These are phyloP conservation scores for Fusarium odoratissimum DNA, from an alignment of 2,329 filamentous ascomycete species.

Conservation along the genomic window DNA sequence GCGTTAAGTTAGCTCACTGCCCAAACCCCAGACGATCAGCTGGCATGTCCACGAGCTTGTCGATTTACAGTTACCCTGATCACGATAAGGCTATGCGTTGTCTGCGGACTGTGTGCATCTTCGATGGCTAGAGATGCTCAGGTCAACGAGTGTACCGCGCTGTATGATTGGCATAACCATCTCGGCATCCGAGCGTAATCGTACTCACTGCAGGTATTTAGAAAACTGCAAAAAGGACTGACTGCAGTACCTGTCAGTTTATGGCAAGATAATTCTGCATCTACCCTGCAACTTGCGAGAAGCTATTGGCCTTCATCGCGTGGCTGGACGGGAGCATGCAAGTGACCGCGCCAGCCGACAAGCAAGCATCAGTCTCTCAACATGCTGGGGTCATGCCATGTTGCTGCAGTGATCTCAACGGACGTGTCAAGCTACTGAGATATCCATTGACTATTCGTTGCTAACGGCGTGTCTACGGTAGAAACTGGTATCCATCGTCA, in stretches of 20 bases:
- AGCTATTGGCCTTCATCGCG: constrained; percentile 28
- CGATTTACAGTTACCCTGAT: constrained; percentile 19
- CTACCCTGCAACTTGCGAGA: constrained; percentile 23
- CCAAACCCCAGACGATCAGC: constrained; percentile 41
- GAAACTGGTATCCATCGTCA: constrained; percentile 27
- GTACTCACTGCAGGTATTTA: constrained; percentile 7
- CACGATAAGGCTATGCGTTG: constrained; percentile 20
- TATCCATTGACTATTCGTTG: constrained; percentile 28
- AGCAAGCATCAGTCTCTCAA: constrained; percentile 15
- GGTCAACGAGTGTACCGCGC: constrained; percentile 23
- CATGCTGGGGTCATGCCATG: constrained; percentile 37
- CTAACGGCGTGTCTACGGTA: constrained; percentile 17
- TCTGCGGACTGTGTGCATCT: constrained; percentile 10
- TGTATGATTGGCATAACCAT: constrained; percentile 5
- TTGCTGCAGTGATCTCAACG: constrained; percentile 36
- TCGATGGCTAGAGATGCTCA: constrained; percentile 25
- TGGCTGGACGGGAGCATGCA: constrained; percentile 25
- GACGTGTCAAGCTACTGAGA: constrained; percentile 23
- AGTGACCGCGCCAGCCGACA: constrained; percentile 30
- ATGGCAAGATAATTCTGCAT: constrained; percentile 27
- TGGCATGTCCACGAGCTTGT: constrained; percentile 36
- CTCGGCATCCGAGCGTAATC: constrained; percentile 12
- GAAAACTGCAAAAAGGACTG: background rate
- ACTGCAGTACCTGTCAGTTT: constrained; percentile 13
- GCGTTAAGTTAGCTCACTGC: constrained; percentile 33